Conservation (phyloP, 177 flowering plant genomes). For the Vitis hybrid region DNA sequence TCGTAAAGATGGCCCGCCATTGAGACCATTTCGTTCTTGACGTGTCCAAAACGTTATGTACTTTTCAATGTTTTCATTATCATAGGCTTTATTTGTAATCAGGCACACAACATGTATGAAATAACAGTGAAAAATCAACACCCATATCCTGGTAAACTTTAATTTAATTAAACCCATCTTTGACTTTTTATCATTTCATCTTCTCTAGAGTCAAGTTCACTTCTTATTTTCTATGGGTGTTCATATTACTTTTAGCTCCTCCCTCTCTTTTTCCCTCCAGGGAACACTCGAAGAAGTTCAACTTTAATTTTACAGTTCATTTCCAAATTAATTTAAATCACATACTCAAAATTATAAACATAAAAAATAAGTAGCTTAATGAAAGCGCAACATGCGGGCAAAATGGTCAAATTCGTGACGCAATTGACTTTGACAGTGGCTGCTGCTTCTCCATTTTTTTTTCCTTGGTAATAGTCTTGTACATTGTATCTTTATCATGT, state of each 20-base stretch:
- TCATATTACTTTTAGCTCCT: background rate
- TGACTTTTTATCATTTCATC: slow-evolving; percentile 7
- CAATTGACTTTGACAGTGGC: slow-evolving; percentile 11
- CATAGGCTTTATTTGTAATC: background rate
- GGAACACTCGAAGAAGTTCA: too few relatives aligned
- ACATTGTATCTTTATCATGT: background rate
- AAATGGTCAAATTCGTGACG: slow-evolving; percentile 7
- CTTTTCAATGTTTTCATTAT: background rate
- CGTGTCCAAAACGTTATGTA: slow-evolving; percentile 12
- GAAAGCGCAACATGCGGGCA: background rate
- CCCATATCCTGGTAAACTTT: background rate
- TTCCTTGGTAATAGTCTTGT: background rate
- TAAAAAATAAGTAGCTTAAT: too few relatives aligned
- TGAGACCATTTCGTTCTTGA: slow-evolving; percentile 19
- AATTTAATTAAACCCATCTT: slow-evolving; percentile 1
- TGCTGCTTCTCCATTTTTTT: background rate
- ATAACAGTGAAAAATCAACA: slow-evolving; percentile 6
- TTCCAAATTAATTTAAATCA: too few relatives aligned
- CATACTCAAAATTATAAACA: too few relatives aligned
- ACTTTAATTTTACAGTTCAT: too few relatives aligned
- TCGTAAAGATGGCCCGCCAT: slow-evolving; percentile 15
- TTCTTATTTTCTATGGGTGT: background rate
- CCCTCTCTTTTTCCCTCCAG: too few relatives aligned
- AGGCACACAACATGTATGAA: background rate
- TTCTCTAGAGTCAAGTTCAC: slow-evolving; percentile 1